Base-by-base conservation (phyloP, 305 asterid genomes). In the Fraxinus sp. region DNA sequence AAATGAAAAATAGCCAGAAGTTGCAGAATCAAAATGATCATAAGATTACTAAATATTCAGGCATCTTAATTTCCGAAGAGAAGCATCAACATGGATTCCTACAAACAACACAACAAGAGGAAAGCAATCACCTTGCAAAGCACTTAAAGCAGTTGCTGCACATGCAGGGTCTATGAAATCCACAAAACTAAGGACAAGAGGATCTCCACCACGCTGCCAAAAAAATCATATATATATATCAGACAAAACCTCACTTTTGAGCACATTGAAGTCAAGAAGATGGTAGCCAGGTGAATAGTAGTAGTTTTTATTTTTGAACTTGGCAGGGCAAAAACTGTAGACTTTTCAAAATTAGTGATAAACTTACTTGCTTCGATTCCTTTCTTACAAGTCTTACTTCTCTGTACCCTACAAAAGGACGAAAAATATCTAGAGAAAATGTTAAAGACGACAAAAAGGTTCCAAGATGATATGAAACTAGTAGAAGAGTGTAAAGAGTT, bases 91-190 rank as follows among this genome's bases (percentile, higher is more conserved):
- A 49, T 18, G 59, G 24, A 59, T 59, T 22, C 71, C 71, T 59
- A 59, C 71, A 20, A 59, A 59, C 71, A 59, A 59, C 30, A 20
- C 24, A 59, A 18, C 3, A 37, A 49, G 2, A 55, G 44, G 49
- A 28, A 82, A 26, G 82, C 5, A 20, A 71, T 85, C 77, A 90
- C 91, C 93, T 88, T 88, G 93, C 83, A 90, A 74, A 32, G 90
- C 89, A 77, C 87, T 87, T 83, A 90, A 80, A 77, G 92, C 90
- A 75, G 92, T 88, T 33, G 92, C 91, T 75, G 92, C 92, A 84
- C 92, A 89, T 2, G 91, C 89, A 18, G 92, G 83, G 46, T 84
- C 87, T 1, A 71, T 57, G 22, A 90, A 90, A 88, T 90, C 93
- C 79, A 90, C 93, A 81, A 90, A 90, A 80, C 90, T 82, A 80